Base-by-base conservation (phyloP, 1,139 yeast species). In the Blastobotrys elegans region DNA sequence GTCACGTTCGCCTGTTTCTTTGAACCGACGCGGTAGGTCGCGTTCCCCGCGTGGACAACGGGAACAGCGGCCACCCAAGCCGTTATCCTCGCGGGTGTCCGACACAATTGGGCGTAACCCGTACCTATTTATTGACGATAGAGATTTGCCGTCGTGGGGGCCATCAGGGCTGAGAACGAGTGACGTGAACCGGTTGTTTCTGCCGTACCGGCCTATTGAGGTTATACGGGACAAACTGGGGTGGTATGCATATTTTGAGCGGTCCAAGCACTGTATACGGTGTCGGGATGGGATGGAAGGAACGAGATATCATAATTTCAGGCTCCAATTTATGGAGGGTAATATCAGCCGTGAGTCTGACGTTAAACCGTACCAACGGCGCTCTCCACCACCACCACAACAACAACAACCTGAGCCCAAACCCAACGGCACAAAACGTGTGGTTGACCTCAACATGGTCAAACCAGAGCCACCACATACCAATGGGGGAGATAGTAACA, bases 311-410 rank as follows among this genome's bases (percentile, higher is more conserved):
- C 14, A 13, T 1, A 41, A 41, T 8, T 43, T 3, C 14, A 33
- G 18, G 11, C n/a, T 44, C 8, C n/a, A 14, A 21, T 10, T 45
- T 22, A 30, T 35, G 16, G 40, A 43, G 16, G 46, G 43, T 20
- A 58, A 66, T 45, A 64, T 6, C 10, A 33, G 20, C 65, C 29
- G 40, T 11, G n/a, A n/a, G n/a, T n/a, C n/a, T n/a, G n/a, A n/a
- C n/a, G n/a, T n/a, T n/a, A n/a, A n/a, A n/a, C n/a, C n/a, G n/a
- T n/a, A 8, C 27, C 10, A 26, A 6, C 11, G 21, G n/a, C n/a
- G 35, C 10, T 14, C 43, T 20, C 21, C 31, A 13, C 14, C 35
- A 3, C 34, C 43, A 14, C 30, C 26, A 5, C 11, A 21, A 8
- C 16, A 11, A 6, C 35, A 5, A 32, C 17, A 5, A 32, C 20